Evolutionary conservation across 306 rosid species (phyloP), one percentile per base, ranked within the genome.

Genomic region (Coriaria nepalensis): DNA sequence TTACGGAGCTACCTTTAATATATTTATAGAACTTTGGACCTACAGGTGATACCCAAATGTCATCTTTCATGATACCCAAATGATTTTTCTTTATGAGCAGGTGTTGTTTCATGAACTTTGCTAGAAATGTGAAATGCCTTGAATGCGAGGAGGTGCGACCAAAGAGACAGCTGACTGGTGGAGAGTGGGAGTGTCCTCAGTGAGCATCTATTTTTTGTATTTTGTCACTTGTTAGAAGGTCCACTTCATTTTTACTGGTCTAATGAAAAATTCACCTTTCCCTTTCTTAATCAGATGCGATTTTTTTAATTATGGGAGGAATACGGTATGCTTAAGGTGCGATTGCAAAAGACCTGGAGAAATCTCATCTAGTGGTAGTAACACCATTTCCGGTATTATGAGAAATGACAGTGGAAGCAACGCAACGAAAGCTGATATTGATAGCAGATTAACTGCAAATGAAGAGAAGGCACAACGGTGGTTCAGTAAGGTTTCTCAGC

Each of bases 161-260:
- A 45, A 73, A 79, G 68, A 72, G 83, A 40, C 93, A 85, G 67
- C 70, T 90, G 48, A 73, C 80, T 57, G 95, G 95, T 42, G 80
- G 79, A 60, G 98, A 90, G 69, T 90, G 98, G 98, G 98, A 90
- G 67, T 90, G 98, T 62, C 98, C 98, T 56, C 95, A 90, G 98
- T 90, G 64, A 68, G 98, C 61, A 67, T 60, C 47, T 39, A 51
- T 54, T 60, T 38, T 33, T 56, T 43, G 5, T 50, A 37, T 56
- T 35, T 36, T 45, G 6, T 36, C 52, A 13, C 53, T 55, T 53
- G 15, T 35, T 37, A 20, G 5, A 5, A 36, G 29, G 35, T 48
- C 45, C 61, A 7, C 8, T 47, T 10, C 8, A 35, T n/a, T 13
- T 9, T 49, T 33, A 43, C 47, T 20, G 29, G 33, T 43, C 46